These are phyloP conservation scores for Termitomyces sp. DNA, from an alignment of 768 basidiomycete genomes.

Conservation along the genomic window DNA sequence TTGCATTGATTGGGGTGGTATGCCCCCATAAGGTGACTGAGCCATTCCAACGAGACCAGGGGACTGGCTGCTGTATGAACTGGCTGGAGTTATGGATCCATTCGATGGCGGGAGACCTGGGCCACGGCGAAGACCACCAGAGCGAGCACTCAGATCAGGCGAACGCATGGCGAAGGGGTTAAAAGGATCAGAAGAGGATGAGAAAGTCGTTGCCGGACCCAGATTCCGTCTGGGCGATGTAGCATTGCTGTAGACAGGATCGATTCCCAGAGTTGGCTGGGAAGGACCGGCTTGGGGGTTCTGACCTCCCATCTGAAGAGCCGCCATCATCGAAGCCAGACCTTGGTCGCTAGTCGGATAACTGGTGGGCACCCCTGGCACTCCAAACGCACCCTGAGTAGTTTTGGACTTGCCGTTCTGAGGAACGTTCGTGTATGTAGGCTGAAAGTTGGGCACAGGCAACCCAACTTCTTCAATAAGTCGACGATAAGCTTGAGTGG, in stretches of 20 bases:
- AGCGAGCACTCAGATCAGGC: conserved; percentile 43
- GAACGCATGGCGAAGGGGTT: conserved; percentile 48
- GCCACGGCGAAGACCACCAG: conserved; percentile 45
- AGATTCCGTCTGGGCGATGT: conserved; percentile 34
- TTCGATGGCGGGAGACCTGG: conserved; percentile 41
- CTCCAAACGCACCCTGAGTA: conserved; percentile 53
- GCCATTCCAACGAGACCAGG: conserved; percentile 63
- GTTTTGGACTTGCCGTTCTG: conserved; percentile 60
- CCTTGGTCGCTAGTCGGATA: conserved; percentile 84
- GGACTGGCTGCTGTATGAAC: conserved; percentile 54
- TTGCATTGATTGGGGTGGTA: conserved; percentile 40
- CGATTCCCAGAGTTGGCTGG: conserved; percentile 56
- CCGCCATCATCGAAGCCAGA: conserved; percentile 90
- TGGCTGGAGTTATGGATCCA: conserved; percentile 35
- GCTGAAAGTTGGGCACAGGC: conserved; percentile 84
- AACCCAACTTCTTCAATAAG: conserved; percentile 94
- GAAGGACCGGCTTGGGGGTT: conserved; percentile 78
- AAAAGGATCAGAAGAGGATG: conserved; percentile 43
- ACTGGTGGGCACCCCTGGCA: conserved; percentile 74
- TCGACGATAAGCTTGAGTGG: conserved; percentile 91
- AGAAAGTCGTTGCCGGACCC: conserved; percentile 32
- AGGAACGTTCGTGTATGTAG: conserved; percentile 66
- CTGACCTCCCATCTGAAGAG: conserved; percentile 86
- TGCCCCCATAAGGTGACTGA: conserved; percentile 59
- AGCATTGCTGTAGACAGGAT: conserved; percentile 51